Base-by-base conservation (phyloP, 2,329 filamentous ascomycete species). In the Erysiphe pulchra region DNA sequence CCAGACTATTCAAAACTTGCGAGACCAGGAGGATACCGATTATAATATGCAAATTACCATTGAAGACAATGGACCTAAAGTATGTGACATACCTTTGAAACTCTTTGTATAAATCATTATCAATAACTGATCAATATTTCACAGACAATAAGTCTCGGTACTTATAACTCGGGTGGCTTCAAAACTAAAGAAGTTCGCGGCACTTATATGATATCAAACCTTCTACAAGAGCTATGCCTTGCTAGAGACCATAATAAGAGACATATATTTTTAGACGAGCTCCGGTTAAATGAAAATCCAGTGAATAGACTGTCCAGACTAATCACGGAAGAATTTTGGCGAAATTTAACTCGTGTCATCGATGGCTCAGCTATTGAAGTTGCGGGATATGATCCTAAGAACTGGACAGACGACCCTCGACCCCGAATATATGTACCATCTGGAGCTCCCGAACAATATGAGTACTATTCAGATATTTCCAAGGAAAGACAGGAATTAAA, bases 41-140 rank as follows among this genome's bases (percentile, higher is more conserved):
- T 69, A 73, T 47, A 94, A 98, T 61, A 82, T 84, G 69, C 86
- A 95, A 61, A 98, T 98, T 60, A 98, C 90, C 30, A 92, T 95
- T 55, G 90, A 95, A 58, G 90, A 98, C 63, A 72, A 74, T 51
- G 90, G 90, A 0, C 87, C 90, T 44, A 98, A 95, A 70, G 81
- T 80, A 60, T 51, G 38, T n/a, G 1, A 16, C 3, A 24, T 24
- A 24, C 20, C 20, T 24, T 24, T 24, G 18, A 42, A 4, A 2
- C 17, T 7, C 13, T 6, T 6, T 24, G 3, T 24, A 24, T 3
- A 6, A 24, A 24, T 24, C 6, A 24, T 24, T 24, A 24, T 24
- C 3, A 24, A 24, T 24, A 24, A 24, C 20, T 24, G 20, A 24
- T 24, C 20, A 24, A 24, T 3, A 24, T 24, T 3, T 32, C 13